phyloP scores from a whole-genome alignment of 345 rosid species.

The Salix arbutifolia region DNA sequence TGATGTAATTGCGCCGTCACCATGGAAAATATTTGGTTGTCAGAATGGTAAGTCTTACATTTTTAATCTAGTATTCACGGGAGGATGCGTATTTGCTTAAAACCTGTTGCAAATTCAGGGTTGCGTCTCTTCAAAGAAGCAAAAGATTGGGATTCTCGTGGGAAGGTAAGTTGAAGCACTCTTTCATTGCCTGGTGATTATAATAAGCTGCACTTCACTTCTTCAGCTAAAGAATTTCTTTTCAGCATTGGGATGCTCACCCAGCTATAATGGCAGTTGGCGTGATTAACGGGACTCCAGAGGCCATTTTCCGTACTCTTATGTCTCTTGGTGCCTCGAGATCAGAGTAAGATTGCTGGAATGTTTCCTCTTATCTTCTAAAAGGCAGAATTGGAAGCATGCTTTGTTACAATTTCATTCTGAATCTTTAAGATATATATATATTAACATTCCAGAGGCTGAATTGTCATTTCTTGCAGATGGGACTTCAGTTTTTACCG shows the following conservation, averaged over 20 bases:
- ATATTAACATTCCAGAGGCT: not conserved
- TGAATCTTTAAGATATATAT: not conserved
- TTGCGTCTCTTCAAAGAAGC: slow-evolving; percentile 90
- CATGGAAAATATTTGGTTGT: slow-evolving; percentile 95
- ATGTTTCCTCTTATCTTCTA: not conserved
- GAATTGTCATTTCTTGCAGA: slow-evolving; percentile 39
- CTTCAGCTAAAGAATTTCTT: not conserved
- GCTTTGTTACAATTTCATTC: not conserved
- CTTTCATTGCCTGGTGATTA: not conserved
- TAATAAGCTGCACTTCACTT: not conserved
- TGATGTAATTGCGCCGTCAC: slow-evolving; percentile 86
- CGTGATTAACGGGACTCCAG: slow-evolving; percentile 70
- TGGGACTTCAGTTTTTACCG: slow-evolving; percentile 83
- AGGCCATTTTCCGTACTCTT: slow-evolving; percentile 65
- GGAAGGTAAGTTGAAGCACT: slow-evolving; percentile 41
- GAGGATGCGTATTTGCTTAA: slow-evolving; percentile 5
- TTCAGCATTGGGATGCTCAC: slow-evolving; percentile 83
- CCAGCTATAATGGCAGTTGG: slow-evolving; percentile 98
- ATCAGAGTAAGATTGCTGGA: slow-evolving; percentile 64
- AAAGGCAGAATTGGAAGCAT: not conserved
- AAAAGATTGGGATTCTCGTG: slow-evolving; percentile 60
- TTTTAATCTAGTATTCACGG: not conserved
- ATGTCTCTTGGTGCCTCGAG: slow-evolving; percentile 84
- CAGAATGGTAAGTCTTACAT: slow-evolving; percentile 57
- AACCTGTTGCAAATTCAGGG: slow-evolving; percentile 41